phyloP scores from a whole-genome alignment of 148 eudicot species.

The Pharnaceum exiguum region DNA sequence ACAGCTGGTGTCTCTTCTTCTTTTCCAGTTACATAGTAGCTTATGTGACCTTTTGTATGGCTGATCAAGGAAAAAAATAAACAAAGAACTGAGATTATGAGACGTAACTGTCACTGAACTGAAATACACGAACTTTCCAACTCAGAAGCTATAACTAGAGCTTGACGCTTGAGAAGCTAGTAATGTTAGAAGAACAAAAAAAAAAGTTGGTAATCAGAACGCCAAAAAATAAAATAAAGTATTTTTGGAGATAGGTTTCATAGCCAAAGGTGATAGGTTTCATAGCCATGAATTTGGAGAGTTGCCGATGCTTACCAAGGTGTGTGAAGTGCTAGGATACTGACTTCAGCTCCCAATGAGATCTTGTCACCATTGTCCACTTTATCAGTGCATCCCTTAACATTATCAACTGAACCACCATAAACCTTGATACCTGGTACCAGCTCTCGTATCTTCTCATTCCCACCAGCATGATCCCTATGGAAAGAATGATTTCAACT shows the following conservation, averaged over 20 bases:
- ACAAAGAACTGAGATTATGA: neutral
- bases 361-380: constrained; percentile 82
- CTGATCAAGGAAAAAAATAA: constrained; percentile 38
- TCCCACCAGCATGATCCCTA: constrained; percentile 99
- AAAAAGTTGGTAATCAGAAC: no score
- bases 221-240: no score
- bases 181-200: no score
- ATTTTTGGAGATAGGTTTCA: no score
- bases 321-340: constrained; percentile 72
- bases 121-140: no score
- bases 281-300: neutral
- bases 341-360: constrained; percentile 55
- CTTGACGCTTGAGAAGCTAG: no score
- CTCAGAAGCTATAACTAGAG: no score
- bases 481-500: constrained; percentile 1
- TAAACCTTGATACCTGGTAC: constrained; percentile 72
- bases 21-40: constrained; percentile 82
- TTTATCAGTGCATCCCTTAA: constrained; percentile 72
- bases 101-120: no score
- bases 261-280: no score
- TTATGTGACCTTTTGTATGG: constrained; percentile 96
- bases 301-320: constrained; percentile 54
- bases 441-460: constrained; percentile 63
- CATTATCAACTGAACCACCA: constrained; percentile 91
- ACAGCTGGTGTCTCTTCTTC: constrained; percentile 84